Evolutionary conservation across 2,329 filamentous ascomycete genomes (phyloP).

Genomic region (Pseudovirgaria hyperparasitica): DNA sequence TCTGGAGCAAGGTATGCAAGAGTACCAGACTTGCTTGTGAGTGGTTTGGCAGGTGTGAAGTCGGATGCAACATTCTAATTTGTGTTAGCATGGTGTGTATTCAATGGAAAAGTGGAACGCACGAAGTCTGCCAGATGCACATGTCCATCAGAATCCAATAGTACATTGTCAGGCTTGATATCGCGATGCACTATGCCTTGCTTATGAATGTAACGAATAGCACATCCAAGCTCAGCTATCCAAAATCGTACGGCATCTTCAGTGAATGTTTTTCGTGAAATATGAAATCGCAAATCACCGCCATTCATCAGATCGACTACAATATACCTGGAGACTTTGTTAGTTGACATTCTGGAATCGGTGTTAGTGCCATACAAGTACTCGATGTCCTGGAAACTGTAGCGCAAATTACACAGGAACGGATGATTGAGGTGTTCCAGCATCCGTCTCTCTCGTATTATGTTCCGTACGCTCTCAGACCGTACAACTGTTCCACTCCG

Average conservation of each 20-base stretch:
- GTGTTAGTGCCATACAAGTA: slow-evolving; percentile 59
- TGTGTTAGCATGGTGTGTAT: slow-evolving; percentile 20
- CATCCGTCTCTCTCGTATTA: slow-evolving; percentile 95
- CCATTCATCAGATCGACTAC: slow-evolving; percentile 98
- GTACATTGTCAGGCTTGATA: slow-evolving; percentile 30
- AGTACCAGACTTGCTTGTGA: slow-evolving; percentile 94
- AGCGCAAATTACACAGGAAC: slow-evolving; percentile 95
- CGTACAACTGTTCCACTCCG: slow-evolving; percentile 60
- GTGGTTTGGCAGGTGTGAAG: slow-evolving; percentile 63
- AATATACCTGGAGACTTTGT: slow-evolving; percentile 49
- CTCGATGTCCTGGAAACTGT: slow-evolving; percentile 98
- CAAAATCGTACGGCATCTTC: slow-evolving; percentile 95
- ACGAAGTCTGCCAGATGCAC: slow-evolving; percentile 98
- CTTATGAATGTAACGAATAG: slow-evolving; percentile 45
- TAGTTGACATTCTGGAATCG: slow-evolving; percentile 4
- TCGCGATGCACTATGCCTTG: slow-evolving; percentile 30
- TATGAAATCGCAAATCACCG: slow-evolving; percentile 92
- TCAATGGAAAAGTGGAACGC: slow-evolving; percentile 25
- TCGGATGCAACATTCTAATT: slow-evolving; percentile 89
- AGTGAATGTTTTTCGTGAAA: slow-evolving; percentile 93
- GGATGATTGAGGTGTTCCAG: slow-evolving; percentile 95
- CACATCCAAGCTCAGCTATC: slow-evolving; percentile 90
- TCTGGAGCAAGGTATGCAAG: slow-evolving; percentile 92
- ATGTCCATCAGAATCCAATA: slow-evolving; percentile 41
- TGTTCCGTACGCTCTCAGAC: slow-evolving; percentile 95